phyloP scores from a whole-genome alignment of 305 asterid genomes.

The Caryopteris hybrid region DNA sequence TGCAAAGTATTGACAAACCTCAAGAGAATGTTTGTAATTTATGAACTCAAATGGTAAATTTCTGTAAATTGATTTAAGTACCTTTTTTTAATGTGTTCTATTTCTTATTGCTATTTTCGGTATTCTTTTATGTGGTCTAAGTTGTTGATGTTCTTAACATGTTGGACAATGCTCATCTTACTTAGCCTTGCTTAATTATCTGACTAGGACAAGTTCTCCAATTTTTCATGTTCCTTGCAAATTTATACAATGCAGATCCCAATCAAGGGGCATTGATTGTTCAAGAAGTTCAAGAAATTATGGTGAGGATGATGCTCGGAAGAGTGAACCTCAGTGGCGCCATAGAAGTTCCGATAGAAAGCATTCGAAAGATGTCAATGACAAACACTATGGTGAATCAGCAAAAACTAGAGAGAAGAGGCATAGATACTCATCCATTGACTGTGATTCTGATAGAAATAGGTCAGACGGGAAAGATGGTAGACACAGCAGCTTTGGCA shows the following conservation, averaged over 20 bases:
- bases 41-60: background rate
- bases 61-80: background rate
- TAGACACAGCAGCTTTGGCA: no score
- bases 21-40: background rate
- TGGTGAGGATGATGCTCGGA: conserved; percentile 32
- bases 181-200: no score
- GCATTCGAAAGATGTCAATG: conserved; percentile 27
- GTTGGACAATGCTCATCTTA: no score
- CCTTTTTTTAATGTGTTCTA: background rate
- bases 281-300: conserved; percentile 36
- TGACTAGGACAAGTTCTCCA: background rate
- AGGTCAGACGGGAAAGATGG: conserved; percentile 25
- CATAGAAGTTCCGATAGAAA: no score
- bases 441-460: conserved; percentile 36
- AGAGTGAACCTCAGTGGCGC: conserved; percentile 29
- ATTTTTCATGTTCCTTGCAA: conserved; percentile 3
- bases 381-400: no score
- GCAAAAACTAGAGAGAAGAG: no score
- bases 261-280: conserved; percentile 43
- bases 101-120: background rate
- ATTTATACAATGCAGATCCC: conserved; percentile 35
- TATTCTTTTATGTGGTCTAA: background rate
- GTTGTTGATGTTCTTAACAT: no score
- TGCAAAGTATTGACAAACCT: background rate
- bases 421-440: conserved; percentile 20